Evolutionary conservation across 306 rosid species (phyloP).

Genomic region (Senna tora): DNA sequence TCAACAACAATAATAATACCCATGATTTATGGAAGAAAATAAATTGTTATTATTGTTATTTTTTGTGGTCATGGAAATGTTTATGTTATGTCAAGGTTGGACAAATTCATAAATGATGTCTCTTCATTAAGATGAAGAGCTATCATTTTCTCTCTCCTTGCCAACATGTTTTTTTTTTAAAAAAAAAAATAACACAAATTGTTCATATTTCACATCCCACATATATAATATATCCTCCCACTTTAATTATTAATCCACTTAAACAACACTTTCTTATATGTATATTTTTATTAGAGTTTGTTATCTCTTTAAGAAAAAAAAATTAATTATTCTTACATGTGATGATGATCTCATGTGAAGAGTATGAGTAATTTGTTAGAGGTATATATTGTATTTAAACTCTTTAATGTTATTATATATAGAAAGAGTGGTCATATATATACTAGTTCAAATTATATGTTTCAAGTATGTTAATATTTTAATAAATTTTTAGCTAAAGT

Average conservation of each 20-base stretch:
- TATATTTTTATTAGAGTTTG: background rate
- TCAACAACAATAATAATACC: no score
- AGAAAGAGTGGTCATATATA: background rate
- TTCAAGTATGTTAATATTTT: background rate
- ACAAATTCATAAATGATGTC: constrained; percentile 3
- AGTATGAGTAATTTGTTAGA: background rate
- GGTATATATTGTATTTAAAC: no score
- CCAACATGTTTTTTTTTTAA: no score
- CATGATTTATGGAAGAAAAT: no score
- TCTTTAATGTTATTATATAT: background rate
- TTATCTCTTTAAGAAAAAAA: background rate
- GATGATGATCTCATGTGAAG: background rate
- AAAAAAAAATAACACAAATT: background rate
- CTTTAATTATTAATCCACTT: no score
- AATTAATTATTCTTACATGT: background rate
- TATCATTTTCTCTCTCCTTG: background rate
- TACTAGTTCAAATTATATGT: no score
- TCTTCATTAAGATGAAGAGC: background rate
- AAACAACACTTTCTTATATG: background rate
- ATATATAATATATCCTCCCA: background rate
- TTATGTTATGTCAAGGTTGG: background rate
- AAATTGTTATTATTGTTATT: no score
- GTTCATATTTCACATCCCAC: background rate
- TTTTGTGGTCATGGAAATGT: no score
- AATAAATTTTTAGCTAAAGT: no score